phyloP scores from a whole-genome alignment of 106 monocot genomes.

The Dioscorea zingiberensis region DNA sequence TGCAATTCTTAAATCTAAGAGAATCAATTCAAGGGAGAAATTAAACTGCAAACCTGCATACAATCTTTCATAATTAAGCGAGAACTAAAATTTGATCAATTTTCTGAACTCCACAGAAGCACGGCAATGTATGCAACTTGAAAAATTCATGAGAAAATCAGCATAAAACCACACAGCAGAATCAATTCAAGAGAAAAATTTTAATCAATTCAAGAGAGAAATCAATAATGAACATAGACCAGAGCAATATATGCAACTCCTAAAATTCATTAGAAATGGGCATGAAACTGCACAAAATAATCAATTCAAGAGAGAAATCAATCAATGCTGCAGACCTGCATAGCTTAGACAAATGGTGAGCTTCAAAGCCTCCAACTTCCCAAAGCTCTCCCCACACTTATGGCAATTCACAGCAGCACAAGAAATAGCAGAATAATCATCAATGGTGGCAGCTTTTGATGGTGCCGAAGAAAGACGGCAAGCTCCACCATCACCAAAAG shows the following conservation, averaged over 20 bases:
- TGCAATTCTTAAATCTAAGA: too few relatives aligned
- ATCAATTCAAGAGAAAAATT: too few relatives aligned
- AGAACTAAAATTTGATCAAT: too few relatives aligned
- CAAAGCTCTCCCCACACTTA: slow-evolving; percentile 76
- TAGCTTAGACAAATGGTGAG: slow-evolving; percentile 90
- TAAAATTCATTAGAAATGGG: not conserved
- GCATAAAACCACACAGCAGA: too few relatives aligned
- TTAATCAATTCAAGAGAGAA: too few relatives aligned
- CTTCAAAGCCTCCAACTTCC: slow-evolving; percentile 67
- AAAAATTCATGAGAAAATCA: too few relatives aligned
- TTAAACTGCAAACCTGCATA: not conserved
- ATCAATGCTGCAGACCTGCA: slow-evolving; percentile 52
- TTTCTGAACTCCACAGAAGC: too few relatives aligned
- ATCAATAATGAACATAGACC: not conserved
- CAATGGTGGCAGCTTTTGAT: slow-evolving; percentile 20
- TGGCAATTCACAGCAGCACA: slow-evolving; percentile 43
- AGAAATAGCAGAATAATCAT: not conserved
- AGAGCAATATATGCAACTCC: not conserved
- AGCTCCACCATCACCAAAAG: slow-evolving; percentile 5
- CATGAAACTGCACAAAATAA: not conserved
- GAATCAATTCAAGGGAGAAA: not conserved
- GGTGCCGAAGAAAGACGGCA: not conserved
- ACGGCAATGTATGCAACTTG: too few relatives aligned
- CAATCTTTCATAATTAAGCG: not conserved
- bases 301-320: not conserved